These are phyloP conservation scores for Coemansia pectinata DNA, from an alignment of 192 early-diverging fungal genomes.

Conservation along the genomic window DNA sequence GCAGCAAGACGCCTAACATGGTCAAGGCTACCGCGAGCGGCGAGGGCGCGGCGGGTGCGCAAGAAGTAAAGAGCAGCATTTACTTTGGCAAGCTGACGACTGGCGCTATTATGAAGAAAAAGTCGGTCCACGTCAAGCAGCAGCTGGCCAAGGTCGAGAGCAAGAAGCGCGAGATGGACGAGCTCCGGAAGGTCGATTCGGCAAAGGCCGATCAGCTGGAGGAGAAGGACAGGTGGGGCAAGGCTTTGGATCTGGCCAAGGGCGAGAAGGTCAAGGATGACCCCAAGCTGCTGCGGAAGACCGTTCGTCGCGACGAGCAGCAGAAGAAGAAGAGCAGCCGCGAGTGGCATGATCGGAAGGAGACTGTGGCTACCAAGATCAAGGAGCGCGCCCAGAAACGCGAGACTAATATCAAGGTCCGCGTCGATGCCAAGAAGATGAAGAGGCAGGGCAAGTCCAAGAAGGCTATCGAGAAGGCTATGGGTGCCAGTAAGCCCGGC, in stretches of 20 bases:
- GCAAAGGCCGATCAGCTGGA: slow-evolving; percentile 67
- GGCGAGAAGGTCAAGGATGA: slow-evolving; percentile 96
- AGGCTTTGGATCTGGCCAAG: slow-evolving; percentile 73
- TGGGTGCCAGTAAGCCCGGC: slow-evolving; percentile 16
- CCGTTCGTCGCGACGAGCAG: slow-evolving; percentile 81
- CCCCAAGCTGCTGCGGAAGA: slow-evolving; percentile 85
- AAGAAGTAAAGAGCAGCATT: slow-evolving; percentile 34
- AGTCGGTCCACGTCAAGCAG: slow-evolving; percentile 54
- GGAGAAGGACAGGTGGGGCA: slow-evolving; percentile 81
- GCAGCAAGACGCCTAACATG: slow-evolving; percentile 30
- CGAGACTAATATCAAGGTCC: slow-evolving; percentile 79
- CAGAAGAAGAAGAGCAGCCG: slow-evolving; percentile 81
- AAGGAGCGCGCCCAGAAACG: slow-evolving; percentile 76
- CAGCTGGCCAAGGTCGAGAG: slow-evolving; percentile 68
- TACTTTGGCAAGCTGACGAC: slow-evolving; percentile 49
- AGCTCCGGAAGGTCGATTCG: slow-evolving; percentile 62
- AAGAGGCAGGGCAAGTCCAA: slow-evolving; percentile 70
- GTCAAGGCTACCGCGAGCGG: not conserved
- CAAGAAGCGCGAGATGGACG: slow-evolving; percentile 75
- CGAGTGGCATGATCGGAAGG: slow-evolving; percentile 81
- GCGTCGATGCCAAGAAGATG: slow-evolving; percentile 75
- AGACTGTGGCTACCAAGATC: slow-evolving; percentile 62
- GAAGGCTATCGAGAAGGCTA: slow-evolving; percentile 57
- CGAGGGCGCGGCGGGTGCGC: not conserved
- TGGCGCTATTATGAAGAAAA: slow-evolving; percentile 50